These are phyloP conservation scores for Pholiota conissans DNA, from an alignment of 768 basidiomycete species.

Conservation along the genomic window DNA sequence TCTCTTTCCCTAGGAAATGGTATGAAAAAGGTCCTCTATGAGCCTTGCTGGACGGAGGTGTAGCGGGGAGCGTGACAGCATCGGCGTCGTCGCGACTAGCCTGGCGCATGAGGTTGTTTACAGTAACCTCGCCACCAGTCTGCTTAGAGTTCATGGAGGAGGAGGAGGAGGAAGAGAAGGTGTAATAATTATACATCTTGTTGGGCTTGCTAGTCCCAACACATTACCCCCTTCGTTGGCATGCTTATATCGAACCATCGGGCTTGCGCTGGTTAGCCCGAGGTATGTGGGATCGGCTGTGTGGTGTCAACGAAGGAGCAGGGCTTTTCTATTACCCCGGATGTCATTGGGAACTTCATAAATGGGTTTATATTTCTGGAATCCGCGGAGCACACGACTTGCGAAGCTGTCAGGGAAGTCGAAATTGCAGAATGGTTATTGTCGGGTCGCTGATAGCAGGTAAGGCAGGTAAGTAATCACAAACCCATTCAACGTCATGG, in stretches of 20 bases:
- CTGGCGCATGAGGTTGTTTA: not conserved
- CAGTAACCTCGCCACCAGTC: not conserved
- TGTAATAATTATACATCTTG: not conserved
- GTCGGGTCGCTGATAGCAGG: not conserved
- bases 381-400: not conserved
- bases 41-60: not conserved
- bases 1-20: conserved; percentile 22
- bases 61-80: not conserved
- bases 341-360: not conserved
- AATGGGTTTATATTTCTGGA: not conserved
- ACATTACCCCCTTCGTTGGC: not conserved
- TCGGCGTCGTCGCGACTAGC: not conserved
- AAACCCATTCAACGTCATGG: too few species aligned
- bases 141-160: conserved; percentile 2
- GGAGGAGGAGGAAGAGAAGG: not conserved
- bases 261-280: not conserved
- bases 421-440: not conserved
- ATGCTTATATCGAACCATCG: not conserved
- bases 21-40: conserved; percentile 10
- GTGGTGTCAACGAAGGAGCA: not conserved
- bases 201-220: not conserved
- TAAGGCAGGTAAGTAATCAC: too few species aligned
- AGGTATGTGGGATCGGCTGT: not conserved
- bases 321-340: not conserved
- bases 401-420: not conserved